phyloP scores from a whole-genome alignment of 1,139 yeast species.

The Magnusiomyces sp. region DNA sequence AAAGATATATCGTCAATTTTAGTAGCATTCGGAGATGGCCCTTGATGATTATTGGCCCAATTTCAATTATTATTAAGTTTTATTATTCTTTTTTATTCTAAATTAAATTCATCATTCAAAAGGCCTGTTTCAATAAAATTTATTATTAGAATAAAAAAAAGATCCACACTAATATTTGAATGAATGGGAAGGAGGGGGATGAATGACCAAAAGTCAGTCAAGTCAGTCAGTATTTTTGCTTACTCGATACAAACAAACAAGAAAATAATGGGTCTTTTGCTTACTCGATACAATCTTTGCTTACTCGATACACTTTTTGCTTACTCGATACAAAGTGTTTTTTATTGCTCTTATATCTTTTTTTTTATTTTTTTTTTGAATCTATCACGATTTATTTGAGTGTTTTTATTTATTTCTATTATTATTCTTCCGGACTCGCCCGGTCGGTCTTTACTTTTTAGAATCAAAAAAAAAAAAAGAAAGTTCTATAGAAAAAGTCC shows the following conservation, averaged over 20 bases:
- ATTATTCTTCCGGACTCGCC: neutral
- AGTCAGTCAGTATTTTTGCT: no score
- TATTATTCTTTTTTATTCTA: no score
- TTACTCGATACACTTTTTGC: slow-evolving; percentile 1
- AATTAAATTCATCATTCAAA: no score
- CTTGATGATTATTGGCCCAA: no score
- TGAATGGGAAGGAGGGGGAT: no score
- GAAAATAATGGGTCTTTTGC: neutral
- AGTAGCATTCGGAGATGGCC: no score
- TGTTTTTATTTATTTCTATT: neutral
- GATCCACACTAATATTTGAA: neutral
- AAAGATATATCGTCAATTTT: neutral
- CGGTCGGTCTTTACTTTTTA: neutral
- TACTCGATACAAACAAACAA: neutral
- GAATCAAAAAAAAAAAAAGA: no score
- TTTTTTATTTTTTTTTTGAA: neutral
- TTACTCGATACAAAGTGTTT: neutral
- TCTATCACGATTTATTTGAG: neutral
- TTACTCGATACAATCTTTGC: neutral
- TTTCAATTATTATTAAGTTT: no score
- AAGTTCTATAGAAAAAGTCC: no score
- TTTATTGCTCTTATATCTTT: neutral
- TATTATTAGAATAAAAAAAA: neutral
- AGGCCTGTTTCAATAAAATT: no score
- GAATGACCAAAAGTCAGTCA: no score